These are phyloP conservation scores for Nematocida displodere DNA, from an alignment of 371 early-diverging fungal species.

Conservation along the genomic window DNA sequence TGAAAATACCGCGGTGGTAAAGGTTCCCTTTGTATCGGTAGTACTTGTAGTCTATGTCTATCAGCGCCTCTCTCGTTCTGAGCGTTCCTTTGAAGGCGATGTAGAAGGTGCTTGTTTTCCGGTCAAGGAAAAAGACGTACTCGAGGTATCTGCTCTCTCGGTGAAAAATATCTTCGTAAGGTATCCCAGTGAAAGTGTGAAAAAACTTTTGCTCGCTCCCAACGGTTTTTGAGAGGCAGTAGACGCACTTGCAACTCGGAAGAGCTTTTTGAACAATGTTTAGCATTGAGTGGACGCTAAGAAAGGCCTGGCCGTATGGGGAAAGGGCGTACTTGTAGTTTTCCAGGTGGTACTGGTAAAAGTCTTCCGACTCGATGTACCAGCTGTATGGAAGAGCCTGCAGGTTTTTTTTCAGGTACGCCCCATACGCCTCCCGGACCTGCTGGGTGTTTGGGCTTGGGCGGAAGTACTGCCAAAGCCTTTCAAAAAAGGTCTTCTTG, in stretches of 20 bases:
- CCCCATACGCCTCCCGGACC: background rate
- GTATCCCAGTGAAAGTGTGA: constrained; percentile 43
- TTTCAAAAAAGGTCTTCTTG: background rate
- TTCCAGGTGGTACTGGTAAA: constrained; percentile 21
- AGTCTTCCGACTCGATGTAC: constrained; percentile 21
- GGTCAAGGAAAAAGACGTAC: constrained; percentile 46
- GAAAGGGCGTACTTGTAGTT: constrained; percentile 39
- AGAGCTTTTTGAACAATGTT: constrained; percentile 32
- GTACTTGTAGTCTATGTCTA: constrained; percentile 48
- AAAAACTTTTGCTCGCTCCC: constrained; percentile 34
- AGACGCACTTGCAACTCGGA: background rate
- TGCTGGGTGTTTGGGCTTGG: background rate
- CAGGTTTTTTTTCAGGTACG: constrained; percentile 5
- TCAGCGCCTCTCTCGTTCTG: constrained; percentile 37
- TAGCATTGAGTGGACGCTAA: constrained; percentile 38
- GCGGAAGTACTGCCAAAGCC: background rate
- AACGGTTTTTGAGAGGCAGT: constrained; percentile 1
- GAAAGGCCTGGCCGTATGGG: constrained; percentile 45
- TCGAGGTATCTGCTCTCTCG: constrained; percentile 39
- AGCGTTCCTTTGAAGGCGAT: constrained; percentile 47
- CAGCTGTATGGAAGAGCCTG: background rate
- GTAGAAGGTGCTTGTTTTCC: constrained; percentile 17
- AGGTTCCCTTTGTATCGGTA: constrained; percentile 33
- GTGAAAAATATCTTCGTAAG: constrained; percentile 41
- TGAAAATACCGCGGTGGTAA: constrained; percentile 60